Percentiles rank a stretch among this genome's conserved stretches.
Conservation (phyloP, 2,329 filamentous ascomycete species). For the Monosporascus sp. region DNA sequence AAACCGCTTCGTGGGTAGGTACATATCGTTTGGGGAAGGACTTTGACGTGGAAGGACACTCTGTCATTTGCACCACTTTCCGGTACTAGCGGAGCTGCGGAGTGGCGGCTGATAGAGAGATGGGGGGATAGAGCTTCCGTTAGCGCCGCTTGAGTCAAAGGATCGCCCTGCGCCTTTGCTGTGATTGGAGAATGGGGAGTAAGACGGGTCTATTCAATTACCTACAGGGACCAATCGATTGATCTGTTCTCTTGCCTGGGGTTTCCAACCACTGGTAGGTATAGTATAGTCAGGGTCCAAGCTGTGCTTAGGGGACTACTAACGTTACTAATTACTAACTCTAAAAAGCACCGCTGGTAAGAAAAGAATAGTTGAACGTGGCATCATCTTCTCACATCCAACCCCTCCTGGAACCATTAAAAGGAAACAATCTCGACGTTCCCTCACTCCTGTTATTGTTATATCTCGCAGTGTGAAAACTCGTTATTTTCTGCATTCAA, state of each 20-base stretch:
- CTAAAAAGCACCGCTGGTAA: neutral
- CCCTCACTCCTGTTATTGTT: neutral
- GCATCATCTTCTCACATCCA: neutral
- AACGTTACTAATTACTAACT: neutral
- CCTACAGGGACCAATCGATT: neutral
- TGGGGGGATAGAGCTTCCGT: neutral
- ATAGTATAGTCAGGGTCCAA: neutral
- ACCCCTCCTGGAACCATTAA: neutral
- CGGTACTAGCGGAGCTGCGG: neutral
- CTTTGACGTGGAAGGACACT: neutral
- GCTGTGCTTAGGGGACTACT: neutral
- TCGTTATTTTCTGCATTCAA: neutral
- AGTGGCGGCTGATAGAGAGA: neutral
- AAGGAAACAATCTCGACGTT: neutral
- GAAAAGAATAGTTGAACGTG: neutral
- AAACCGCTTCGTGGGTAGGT: neutral
- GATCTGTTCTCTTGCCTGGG: neutral
- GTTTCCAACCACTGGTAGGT: neutral
- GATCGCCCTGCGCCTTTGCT: neutral
- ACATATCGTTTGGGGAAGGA: neutral
- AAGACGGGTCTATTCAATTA: neutral
- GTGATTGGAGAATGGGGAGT: neutral
- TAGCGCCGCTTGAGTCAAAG: neutral
- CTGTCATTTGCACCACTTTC: neutral
- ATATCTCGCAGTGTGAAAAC: neutral